A percentile compares a stretch with the other conserved stretches of the same genome.
phyloP scores from a whole-genome alignment of 768 basidiomycete genomes.

The Suillus fuscotomentosus region DNA sequence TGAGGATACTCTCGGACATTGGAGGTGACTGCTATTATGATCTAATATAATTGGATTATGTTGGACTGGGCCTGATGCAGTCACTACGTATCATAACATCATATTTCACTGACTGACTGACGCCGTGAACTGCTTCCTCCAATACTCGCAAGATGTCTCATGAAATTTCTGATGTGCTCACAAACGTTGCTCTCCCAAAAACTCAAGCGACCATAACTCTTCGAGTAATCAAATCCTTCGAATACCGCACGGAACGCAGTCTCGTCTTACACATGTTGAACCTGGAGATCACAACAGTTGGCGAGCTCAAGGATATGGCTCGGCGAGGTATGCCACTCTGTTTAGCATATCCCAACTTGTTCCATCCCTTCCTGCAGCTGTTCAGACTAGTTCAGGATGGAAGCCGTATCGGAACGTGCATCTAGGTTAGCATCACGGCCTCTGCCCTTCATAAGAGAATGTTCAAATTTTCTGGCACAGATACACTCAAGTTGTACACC shows the following conservation, averaged over 20 bases:
- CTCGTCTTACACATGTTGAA: slow-evolving; percentile 83
- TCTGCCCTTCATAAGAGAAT: not conserved
- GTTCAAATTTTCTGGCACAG: slow-evolving; percentile 37
- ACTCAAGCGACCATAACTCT: slow-evolving; percentile 85
- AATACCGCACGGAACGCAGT: slow-evolving; percentile 85
- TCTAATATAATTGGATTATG: not conserved
- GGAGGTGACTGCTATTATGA: not conserved
- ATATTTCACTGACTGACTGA: not conserved
- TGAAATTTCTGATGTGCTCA: slow-evolving; percentile 45
- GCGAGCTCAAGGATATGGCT: slow-evolving; percentile 70
- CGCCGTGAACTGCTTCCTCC: not conserved
- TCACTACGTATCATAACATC: not conserved
- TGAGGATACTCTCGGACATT: slow-evolving; percentile 11
- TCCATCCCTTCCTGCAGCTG: slow-evolving; percentile 41
- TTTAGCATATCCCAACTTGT: slow-evolving; percentile 7
- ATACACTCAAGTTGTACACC: slow-evolving; percentile 93
- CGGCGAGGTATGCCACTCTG: slow-evolving; percentile 51
- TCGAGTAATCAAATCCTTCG: slow-evolving; percentile 93
- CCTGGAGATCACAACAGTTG: slow-evolving; percentile 76
- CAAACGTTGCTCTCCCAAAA: slow-evolving; percentile 64
- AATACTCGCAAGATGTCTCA: slow-evolving; percentile 25
- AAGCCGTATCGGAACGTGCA: slow-evolving; percentile 78
- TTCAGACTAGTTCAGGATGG: slow-evolving; percentile 77
- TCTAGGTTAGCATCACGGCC: slow-evolving; percentile 52
- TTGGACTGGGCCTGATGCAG: not conserved